Conservation (phyloP, 2,329 filamentous ascomycete species). For the Cryoendolithus antarcticus region DNA sequence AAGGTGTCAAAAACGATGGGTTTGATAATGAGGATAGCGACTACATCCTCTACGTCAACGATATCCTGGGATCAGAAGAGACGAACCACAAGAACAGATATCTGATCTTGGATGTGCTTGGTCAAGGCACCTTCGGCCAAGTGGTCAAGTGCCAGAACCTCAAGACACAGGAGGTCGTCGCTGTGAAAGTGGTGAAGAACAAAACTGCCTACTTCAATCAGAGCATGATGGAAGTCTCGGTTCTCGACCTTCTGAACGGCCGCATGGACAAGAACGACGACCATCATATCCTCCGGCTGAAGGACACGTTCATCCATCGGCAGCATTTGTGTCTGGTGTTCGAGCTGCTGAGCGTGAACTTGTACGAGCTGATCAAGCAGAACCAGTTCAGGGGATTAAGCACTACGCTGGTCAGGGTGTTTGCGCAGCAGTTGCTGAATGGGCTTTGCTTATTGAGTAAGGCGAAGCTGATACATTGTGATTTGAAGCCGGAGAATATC, state of each 20-base stretch:
- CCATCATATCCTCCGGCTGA: slow-evolving; percentile 84
- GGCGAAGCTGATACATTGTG: slow-evolving; percentile 91
- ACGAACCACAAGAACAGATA: slow-evolving; percentile 99
- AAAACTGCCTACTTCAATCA: slow-evolving; percentile 98
- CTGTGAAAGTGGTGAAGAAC: slow-evolving; percentile 98
- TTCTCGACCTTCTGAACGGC: slow-evolving; percentile 90
- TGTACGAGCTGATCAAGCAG: slow-evolving; percentile 98
- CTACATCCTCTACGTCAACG: slow-evolving; percentile 98
- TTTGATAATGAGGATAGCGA: slow-evolving; percentile 99
- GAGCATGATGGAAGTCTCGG: slow-evolving; percentile 99
- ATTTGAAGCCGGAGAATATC: slow-evolving; percentile 97
- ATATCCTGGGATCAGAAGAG: slow-evolving; percentile 94
- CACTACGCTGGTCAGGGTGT: slow-evolving; percentile 91
- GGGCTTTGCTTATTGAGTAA: slow-evolving; percentile 88
- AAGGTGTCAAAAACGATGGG: slow-evolving; percentile 95
- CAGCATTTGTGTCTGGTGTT: slow-evolving; percentile 96
- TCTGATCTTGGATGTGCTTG: slow-evolving; percentile 89
- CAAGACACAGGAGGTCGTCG: slow-evolving; percentile 95
- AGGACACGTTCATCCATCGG: slow-evolving; percentile 95
- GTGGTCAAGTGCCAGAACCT: slow-evolving; percentile 98
- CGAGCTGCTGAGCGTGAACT: slow-evolving; percentile 88
- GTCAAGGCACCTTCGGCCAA: slow-evolving; percentile 95
- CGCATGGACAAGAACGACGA: slow-evolving; percentile 99
- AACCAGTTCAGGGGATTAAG: slow-evolving; percentile 97
- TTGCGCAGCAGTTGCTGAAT: slow-evolving; percentile 91